Evolutionary conservation across 176 grass and related monocot species (phyloP), one percentile per base, ranked within the genome.

Genomic region (Microstegium vimineum): DNA sequence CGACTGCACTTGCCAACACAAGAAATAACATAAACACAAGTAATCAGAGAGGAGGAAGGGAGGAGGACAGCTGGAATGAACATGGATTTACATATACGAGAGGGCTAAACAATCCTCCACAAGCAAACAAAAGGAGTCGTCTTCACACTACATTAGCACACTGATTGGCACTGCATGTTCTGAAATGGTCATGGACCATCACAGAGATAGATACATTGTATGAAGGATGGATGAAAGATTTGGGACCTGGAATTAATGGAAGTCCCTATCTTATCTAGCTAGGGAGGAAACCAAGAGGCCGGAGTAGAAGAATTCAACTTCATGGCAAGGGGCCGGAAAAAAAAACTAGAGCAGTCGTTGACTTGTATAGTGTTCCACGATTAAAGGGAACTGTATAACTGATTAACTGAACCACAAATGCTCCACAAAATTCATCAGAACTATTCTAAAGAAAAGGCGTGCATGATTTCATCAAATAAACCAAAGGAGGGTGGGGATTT

Each of bases 1-100:
- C 2, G 91, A 94, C 97, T 99, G 73, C 80, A 83, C 26, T 82
- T 65, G 36, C 33, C 33, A 62, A 66, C 51, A 72, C 22, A 59
- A 49, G 1, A 1, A 38, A 72, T 23, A 57, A 23, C 52, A 57
- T 56, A 62, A 49, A 43, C 35, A 35, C 60, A 22, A 32, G 37
- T 46, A 30, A 74, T 73, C 47, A 84, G 66, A 73, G 26, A 74
- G 34, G 17, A 33, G 15, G 5, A 4, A 60, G 10, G 52, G 10
- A 22, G 3, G 18, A 54, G 51, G 9, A 71, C 26, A 77, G 14
- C 20, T 66, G 7, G 35, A 52, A 77, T 45, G 22, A 82, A 77
- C 65, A 66, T 82, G 77, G 32, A 62, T 62, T 3, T 2, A 42
- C 10, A 22, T 52, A 42, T 8, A 38, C 0, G 37, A 69, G 37